Conservation (phyloP, 2,329 filamentous ascomycete genomes). For the Curvularia spicifera region DNA sequence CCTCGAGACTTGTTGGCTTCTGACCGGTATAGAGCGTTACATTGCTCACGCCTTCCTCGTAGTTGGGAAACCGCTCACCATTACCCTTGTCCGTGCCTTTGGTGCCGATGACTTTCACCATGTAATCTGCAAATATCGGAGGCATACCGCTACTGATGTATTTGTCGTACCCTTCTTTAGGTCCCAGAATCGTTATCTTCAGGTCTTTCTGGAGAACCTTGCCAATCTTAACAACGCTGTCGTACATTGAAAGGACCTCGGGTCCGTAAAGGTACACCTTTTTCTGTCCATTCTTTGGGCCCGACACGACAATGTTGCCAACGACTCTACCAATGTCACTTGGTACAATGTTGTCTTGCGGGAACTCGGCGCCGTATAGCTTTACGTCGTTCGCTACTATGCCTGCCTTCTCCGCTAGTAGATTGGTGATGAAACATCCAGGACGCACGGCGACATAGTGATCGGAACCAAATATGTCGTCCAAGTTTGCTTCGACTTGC, state of each 20-base stretch:
- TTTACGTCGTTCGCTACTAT: slow-evolving; percentile 45
- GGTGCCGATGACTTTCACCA: not conserved
- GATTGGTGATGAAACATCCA: slow-evolving; percentile 55
- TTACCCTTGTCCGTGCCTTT: slow-evolving; percentile 15
- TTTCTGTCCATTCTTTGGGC: slow-evolving; percentile 34
- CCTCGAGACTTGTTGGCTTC: slow-evolving; percentile 4
- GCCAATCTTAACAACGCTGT: slow-evolving; percentile 40
- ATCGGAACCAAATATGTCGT: slow-evolving; percentile 49
- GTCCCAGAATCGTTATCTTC: slow-evolving; percentile 26
- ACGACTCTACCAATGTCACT: slow-evolving; percentile 55
- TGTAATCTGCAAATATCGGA: not conserved
- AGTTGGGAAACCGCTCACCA: slow-evolving; percentile 11
- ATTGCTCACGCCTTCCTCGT: slow-evolving; percentile 11
- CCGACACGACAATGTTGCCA: slow-evolving; percentile 50
- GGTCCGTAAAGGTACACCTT: slow-evolving; percentile 51
- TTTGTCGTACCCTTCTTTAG: slow-evolving; percentile 29
- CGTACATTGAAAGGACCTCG: slow-evolving; percentile 38
- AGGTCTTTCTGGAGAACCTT: slow-evolving; percentile 44
- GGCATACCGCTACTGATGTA: slow-evolving; percentile 11
- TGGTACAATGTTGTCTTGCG: slow-evolving; percentile 52
- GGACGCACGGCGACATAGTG: slow-evolving; percentile 53
- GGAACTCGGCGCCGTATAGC: slow-evolving; percentile 37
- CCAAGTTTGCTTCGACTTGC: slow-evolving; percentile 53
- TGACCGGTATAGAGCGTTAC: slow-evolving; percentile 12
- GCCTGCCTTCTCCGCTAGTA: slow-evolving; percentile 33